A percentile compares a stretch with the other conserved stretches of the same genome.
Evolutionary conservation across 441 rosid genomes (phyloP).

Genomic region (Francoa sonchifolia): DNA sequence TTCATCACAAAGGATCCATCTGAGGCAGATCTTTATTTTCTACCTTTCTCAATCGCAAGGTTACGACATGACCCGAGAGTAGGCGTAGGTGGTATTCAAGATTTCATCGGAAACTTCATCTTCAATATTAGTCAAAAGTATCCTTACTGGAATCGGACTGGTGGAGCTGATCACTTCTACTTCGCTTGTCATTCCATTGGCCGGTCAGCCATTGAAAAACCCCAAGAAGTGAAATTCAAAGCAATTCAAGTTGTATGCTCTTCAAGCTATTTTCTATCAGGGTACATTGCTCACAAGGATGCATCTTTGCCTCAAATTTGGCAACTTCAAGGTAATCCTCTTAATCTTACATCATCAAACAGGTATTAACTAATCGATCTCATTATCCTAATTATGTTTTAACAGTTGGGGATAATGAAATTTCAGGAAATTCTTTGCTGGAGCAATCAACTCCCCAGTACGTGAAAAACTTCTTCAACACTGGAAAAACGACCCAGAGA

Average conservation of each 20-base stretch:
- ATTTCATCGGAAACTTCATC: constrained; percentile 18
- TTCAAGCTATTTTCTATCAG: constrained; percentile 31
- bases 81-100: constrained; percentile 19
- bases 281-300: constrained; percentile 28
- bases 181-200: constrained; percentile 31
- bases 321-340: no score
- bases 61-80: constrained; percentile 33
- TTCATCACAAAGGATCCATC: constrained; percentile 15
- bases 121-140: constrained; percentile 12
- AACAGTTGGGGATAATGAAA: no score
- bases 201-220: constrained; percentile 21
- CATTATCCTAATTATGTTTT: no score
- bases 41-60: constrained; percentile 31
- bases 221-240: constrained; percentile 18
- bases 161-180: constrained; percentile 33
- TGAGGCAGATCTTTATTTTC: constrained; percentile 29
- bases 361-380: no score
- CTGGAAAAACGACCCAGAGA: constrained; percentile 22
- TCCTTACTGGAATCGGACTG: constrained; percentile 30
- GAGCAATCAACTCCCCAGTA: constrained; percentile 22
- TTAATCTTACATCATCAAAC: neutral
- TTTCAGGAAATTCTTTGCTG: constrained; percentile 30
- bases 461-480: constrained; percentile 20
- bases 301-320: constrained; percentile 32
- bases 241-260: constrained; percentile 35